Percentiles rank a stretch among this genome's conserved stretches.
phyloP scores from a whole-genome alignment of 768 basidiomycete species.

The Auricularia auricula-judae region DNA sequence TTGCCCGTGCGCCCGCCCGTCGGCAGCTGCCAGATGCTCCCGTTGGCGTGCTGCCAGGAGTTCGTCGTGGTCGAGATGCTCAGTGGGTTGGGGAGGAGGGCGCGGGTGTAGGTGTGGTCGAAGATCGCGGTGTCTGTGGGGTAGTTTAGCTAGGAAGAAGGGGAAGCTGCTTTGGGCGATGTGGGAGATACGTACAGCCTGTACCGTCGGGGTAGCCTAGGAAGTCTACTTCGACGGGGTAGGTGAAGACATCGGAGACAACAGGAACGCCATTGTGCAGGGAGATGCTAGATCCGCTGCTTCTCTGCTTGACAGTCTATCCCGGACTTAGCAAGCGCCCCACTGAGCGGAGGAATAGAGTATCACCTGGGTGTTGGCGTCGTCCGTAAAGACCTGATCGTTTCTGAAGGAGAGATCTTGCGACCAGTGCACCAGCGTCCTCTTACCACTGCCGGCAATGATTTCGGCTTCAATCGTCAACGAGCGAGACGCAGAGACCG shows the following conservation, averaged over 20 bases:
- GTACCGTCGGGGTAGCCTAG: slow-evolving; percentile 21
- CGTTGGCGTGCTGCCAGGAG: slow-evolving; percentile 47
- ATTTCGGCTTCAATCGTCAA: slow-evolving; percentile 54
- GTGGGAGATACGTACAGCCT: slow-evolving; percentile 17
- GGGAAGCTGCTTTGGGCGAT: too few species aligned
- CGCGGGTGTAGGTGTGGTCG: slow-evolving; percentile 61
- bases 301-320: slow-evolving; percentile 40
- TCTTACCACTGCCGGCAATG: slow-evolving; percentile 47
- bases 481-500: slow-evolving; percentile 45
- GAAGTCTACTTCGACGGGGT: slow-evolving; percentile 38
- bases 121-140: slow-evolving; percentile 19
- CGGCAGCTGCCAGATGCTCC: slow-evolving; percentile 32
- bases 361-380: slow-evolving; percentile 30
- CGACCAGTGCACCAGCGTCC: slow-evolving; percentile 44
- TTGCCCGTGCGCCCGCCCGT: slow-evolving; percentile 46
- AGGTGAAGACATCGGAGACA: slow-evolving; percentile 41
- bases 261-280: slow-evolving; percentile 34
- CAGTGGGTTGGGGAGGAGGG: slow-evolving; percentile 46
- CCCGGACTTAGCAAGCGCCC: too few species aligned
- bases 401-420: slow-evolving; percentile 55
- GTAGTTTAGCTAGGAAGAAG: background rate
- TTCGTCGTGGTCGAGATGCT: slow-evolving; percentile 45
- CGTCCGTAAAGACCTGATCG: slow-evolving; percentile 46
- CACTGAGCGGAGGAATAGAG: background rate
- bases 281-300: slow-evolving; percentile 35